Conservation (phyloP, 1,139 yeast genomes). For the Hansenula lynferdii region DNA sequence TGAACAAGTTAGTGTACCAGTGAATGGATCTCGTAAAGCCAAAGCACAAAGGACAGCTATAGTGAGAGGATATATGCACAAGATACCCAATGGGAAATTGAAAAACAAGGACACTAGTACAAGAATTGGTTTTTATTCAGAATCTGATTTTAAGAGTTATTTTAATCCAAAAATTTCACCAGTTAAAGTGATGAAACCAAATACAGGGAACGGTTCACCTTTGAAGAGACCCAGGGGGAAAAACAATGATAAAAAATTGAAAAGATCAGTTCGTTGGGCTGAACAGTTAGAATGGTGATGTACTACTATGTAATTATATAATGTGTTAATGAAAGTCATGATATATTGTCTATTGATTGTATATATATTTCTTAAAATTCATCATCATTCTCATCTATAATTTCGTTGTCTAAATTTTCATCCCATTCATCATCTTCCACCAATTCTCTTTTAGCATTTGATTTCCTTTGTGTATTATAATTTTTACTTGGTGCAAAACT, state of each 20-base stretch:
- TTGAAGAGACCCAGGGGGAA: slow-evolving; percentile 8
- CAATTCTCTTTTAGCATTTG: slow-evolving; percentile 2
- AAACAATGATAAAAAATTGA: neutral
- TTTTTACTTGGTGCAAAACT: slow-evolving; percentile 25
- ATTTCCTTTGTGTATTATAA: slow-evolving; percentile 14
- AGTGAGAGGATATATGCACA: slow-evolving; percentile 14
- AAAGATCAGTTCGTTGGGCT: slow-evolving; percentile 41
- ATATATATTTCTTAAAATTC: no score
- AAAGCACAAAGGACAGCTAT: slow-evolving; percentile 19
- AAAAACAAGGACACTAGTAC: slow-evolving; percentile 11
- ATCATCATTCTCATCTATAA: no score
- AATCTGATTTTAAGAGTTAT: slow-evolving; percentile 13
- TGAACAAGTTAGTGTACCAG: slow-evolving; percentile 65
- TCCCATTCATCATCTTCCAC: slow-evolving; percentile 1
- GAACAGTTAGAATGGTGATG: slow-evolving; percentile 44
- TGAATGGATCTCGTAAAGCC: slow-evolving; percentile 34
- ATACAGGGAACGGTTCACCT: neutral
- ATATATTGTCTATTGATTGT: no score
- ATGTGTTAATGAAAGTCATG: no score
- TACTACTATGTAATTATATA: no score
- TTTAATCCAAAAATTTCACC: slow-evolving; percentile 6
- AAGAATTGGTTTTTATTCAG: slow-evolving; percentile 16
- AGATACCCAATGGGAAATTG: slow-evolving; percentile 2
- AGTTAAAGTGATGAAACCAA: slow-evolving; percentile 5
- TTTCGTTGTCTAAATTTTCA: neutral